Conservation (phyloP, 2,329 filamentous ascomycete species). For the Chaetomiaceae sp. region DNA sequence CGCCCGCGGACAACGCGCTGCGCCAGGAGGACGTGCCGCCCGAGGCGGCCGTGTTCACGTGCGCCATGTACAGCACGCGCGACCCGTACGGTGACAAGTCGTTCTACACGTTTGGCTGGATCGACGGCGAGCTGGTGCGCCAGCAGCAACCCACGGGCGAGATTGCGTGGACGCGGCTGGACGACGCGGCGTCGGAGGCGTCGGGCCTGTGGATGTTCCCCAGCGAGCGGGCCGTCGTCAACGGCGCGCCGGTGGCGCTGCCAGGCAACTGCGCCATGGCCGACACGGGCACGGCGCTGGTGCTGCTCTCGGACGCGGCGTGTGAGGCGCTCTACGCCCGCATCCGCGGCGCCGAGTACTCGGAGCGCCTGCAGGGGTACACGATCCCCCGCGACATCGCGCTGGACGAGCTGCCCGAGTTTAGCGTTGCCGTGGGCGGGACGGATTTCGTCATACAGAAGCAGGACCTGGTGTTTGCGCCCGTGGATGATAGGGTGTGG, state of each 20-base stretch:
- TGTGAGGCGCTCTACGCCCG: slow-evolving; percentile 58
- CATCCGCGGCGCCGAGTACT: slow-evolving; percentile 57
- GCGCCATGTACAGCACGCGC: slow-evolving; percentile 53
- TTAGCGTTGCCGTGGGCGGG: slow-evolving; percentile 60
- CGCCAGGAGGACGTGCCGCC: slow-evolving; percentile 41
- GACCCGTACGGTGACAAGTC: slow-evolving; percentile 42
- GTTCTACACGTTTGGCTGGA: slow-evolving; percentile 71
- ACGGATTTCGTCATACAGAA: slow-evolving; percentile 57
- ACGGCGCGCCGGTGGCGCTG: slow-evolving; percentile 43
- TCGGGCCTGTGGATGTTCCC: slow-evolving; percentile 65
- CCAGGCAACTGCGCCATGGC: slow-evolving; percentile 61
- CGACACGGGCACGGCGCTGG: slow-evolving; percentile 67
- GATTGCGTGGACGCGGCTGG: no score
- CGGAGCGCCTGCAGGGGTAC: slow-evolving; percentile 55
- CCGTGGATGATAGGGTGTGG: slow-evolving; percentile 47
- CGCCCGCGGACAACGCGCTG: slow-evolving; percentile 67
- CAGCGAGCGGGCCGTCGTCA: slow-evolving; percentile 53
- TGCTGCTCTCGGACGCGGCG: slow-evolving; percentile 56
- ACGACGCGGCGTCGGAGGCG: no score
- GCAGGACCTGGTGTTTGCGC: slow-evolving; percentile 56
- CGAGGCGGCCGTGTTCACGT: slow-evolving; percentile 56
- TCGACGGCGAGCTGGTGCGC: slow-evolving; percentile 56
- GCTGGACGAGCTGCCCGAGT: slow-evolving; percentile 50
- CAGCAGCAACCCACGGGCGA: no score
- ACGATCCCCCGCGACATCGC: slow-evolving; percentile 53